Evolutionary conservation across 2,329 filamentous ascomycete species (phyloP).

Genomic region (Lasiodiplodia sp.): DNA sequence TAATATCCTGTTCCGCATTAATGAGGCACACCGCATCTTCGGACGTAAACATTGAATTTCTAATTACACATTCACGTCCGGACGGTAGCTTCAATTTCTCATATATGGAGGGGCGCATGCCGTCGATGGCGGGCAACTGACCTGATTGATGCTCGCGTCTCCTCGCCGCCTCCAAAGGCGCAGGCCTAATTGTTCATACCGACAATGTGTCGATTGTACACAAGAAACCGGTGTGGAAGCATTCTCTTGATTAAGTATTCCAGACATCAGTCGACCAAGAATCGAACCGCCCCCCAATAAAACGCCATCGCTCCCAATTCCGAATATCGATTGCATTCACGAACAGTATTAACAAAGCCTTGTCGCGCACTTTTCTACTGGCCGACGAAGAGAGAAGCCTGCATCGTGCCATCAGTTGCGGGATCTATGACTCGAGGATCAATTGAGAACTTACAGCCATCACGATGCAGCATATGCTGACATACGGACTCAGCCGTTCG

Average conservation of each 20-base stretch:
- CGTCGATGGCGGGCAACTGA: too few species aligned
- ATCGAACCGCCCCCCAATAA: background rate
- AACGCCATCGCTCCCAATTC: constrained; percentile 22
- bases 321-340: background rate
- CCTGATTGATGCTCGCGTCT: background rate
- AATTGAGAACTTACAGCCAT: constrained; percentile 76
- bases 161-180: background rate
- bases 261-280: background rate
- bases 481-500: constrained; percentile 91
- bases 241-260: background rate
- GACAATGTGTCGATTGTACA: background rate
- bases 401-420: background rate
- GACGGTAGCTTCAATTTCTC: too few species aligned
- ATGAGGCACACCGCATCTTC: background rate
- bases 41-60: too few species aligned
- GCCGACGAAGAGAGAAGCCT: constrained; percentile 38
- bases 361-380: constrained; percentile 16
- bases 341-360: background rate
- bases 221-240: background rate
- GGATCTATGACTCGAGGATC: background rate
- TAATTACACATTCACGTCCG: too few species aligned
- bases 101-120: too few species aligned
- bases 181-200: background rate
- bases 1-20: background rate
- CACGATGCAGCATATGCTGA: constrained; percentile 88